phyloP scores from a whole-genome alignment of 2,329 filamentous ascomycete species.

The Curvularia eragrostidis region DNA sequence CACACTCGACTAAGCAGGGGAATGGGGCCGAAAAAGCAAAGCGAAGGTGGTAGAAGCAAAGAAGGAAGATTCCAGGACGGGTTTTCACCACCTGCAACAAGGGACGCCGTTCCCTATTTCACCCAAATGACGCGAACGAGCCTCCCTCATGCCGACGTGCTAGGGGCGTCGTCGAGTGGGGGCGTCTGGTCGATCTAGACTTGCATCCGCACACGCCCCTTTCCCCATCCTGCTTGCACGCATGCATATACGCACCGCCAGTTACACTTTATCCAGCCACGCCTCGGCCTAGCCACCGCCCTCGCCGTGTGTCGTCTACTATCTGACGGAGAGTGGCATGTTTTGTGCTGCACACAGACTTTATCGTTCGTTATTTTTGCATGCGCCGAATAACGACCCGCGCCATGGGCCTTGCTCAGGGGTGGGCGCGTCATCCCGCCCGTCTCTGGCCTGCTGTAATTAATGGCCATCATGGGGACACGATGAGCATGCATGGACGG shows the following conservation, averaged over 20 bases:
- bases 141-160: slow-evolving; percentile 12
- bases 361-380: not conserved
- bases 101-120: slow-evolving; percentile 25
- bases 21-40: not conserved
- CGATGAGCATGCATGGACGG: not conserved
- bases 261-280: slow-evolving; percentile 8
- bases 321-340: not conserved
- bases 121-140: slow-evolving; percentile 27
- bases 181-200: slow-evolving; percentile 10
- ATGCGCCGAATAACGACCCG: slow-evolving; percentile 2
- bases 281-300: slow-evolving; percentile 2
- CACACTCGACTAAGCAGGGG: not conserved
- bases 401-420: not conserved
- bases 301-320: not conserved
- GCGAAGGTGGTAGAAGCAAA: slow-evolving; percentile 3
- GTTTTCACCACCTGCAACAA: slow-evolving; percentile 1
- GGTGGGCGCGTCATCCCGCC: not conserved
- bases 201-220: slow-evolving; percentile 17
- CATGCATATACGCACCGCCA: slow-evolving; percentile 7
- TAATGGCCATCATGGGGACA: not conserved
- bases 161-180: slow-evolving; percentile 10
- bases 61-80: slow-evolving; percentile 9
- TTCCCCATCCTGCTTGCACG: slow-evolving; percentile 17
- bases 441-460: not conserved
- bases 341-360: not conserved